phyloP scores from a whole-genome alignment of 2,329 filamentous ascomycete species.

The Dactylellina leptospora region DNA sequence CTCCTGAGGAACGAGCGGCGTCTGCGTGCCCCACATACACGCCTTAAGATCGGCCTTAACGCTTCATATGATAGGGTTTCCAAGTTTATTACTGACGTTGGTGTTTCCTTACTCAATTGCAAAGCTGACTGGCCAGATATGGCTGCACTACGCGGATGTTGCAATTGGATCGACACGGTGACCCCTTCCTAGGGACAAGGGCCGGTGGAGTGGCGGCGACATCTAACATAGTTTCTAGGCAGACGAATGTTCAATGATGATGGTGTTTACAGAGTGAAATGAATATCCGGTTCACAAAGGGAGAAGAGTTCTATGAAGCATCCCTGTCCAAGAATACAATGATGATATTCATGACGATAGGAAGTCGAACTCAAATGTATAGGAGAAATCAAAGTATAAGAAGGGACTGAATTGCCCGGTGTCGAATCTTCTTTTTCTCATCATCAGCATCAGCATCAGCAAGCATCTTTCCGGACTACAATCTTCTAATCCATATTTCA shows the following conservation, averaged over 20 bases:
- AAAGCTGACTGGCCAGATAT: neutral
- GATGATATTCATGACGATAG: neutral
- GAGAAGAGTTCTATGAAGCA: neutral
- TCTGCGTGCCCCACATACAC: constrained; percentile 1
- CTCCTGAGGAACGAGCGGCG: neutral
- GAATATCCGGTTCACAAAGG: neutral
- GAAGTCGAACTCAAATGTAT: neutral
- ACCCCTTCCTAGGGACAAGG: neutral
- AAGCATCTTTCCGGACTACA: neutral
- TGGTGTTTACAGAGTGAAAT: too few relatives aligned
- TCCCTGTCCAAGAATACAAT: too few relatives aligned
- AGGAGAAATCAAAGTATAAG: constrained; percentile 21
- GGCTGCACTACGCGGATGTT: constrained; percentile 5
- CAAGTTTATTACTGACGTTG: constrained; percentile 9
- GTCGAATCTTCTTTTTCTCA: neutral
- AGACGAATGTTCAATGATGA: neutral
- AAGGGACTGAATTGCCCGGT: neutral
- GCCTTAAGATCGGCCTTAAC: constrained; percentile 17
- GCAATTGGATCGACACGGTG: constrained; percentile 29
- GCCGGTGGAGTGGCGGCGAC: constrained; percentile 2
- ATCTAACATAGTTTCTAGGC: constrained; percentile 9
- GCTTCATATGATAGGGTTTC: constrained; percentile 7
- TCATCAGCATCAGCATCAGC: constrained; percentile 25
- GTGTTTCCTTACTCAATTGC: neutral
- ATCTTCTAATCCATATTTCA: neutral